Base-by-base conservation (phyloP, 768 basidiomycete genomes). In the Tricholoma hemisulphureum region DNA sequence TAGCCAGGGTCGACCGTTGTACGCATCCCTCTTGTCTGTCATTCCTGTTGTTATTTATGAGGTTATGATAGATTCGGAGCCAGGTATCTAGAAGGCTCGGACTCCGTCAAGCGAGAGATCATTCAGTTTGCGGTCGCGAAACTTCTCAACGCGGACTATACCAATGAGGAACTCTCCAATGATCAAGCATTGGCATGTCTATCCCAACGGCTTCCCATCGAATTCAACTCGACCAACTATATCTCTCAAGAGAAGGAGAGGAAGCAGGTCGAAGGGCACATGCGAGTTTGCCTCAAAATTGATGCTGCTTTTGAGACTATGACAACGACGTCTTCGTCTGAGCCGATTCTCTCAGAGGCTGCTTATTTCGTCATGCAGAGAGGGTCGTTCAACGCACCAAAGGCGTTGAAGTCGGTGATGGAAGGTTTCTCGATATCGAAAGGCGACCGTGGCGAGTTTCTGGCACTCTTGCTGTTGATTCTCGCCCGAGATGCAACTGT, bases 201-300 rank as follows among this genome's bases (percentile, higher is more conserved):
- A 21, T 61, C 63, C 29, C 61, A 58, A 24, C 70, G 70, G 16
- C 49, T 73, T 11, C 64, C 70, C 20, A 58, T 72, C 41, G 64
- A 69, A 37, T 74, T 73, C 63, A 58, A 66, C 20, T 62, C 67
- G 10, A 64, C 51, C 9, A 45, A 53, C 46, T 35, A 48, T 2
- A 37, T 57, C 35, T 58, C 53, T 26, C 56, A 31, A 16, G 52
- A 46, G 45, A 67, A 71, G 55, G 59, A 58, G 57, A 57, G 37
- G 45, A 46, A 46, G 45, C 71, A 72, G 57, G 71, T 75, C 5
- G 67, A 69, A 54, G 51, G 61, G 1, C 73, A 73, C 57, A 65
- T 73, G 69, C 69, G 73, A 13, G 56, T 75, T 21, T 67, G 63
- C 57, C 57, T 69, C 18, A 62, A 63, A 18, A 61, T 67, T 23